phyloP scores from a whole-genome alignment of 805 yeast species.

The Myxozyma kluyveri region DNA sequence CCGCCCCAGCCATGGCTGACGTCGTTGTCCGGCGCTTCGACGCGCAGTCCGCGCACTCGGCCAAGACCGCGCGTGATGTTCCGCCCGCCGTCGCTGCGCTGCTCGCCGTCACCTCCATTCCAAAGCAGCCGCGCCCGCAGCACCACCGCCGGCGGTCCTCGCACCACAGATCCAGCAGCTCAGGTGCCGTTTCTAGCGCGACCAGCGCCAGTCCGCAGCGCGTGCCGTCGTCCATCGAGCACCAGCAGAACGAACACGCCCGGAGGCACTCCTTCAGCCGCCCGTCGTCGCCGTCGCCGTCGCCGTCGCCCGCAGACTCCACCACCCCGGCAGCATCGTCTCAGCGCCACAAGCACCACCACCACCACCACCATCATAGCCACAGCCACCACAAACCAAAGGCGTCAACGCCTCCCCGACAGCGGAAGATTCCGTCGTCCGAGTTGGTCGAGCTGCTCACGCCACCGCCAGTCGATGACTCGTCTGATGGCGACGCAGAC shows the following conservation, averaged over 20 bases:
- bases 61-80: constrained; percentile 3
- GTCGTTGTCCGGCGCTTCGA: constrained; percentile 12
- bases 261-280: constrained; percentile 2
- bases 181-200: background rate
- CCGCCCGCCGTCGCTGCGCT: constrained; percentile 30
- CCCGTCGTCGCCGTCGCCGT: background rate
- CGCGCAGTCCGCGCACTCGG: background rate
- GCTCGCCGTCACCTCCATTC: constrained; percentile 30
- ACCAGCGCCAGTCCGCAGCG: background rate
- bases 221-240: background rate
- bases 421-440: constrained; percentile 11
- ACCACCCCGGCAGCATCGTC: background rate
- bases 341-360: constrained; percentile 1
- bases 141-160: background rate
- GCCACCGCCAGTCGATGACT: constrained; percentile 26
- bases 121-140: constrained; percentile 14
- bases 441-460: constrained; percentile 24
- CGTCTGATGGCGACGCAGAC: constrained; percentile 2
- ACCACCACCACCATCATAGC: background rate
- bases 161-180: background rate
- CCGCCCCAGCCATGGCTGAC: too few species aligned
- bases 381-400: background rate
- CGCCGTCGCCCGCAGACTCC: background rate
- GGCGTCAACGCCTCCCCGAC: constrained; percentile 5
- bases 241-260: background rate